Percentiles rank a stretch among this genome's conserved stretches.
Evolutionary conservation across 2,329 filamentous ascomycete genomes (phyloP).

Genomic region (Pseudocercospora pini-densiflorae): DNA sequence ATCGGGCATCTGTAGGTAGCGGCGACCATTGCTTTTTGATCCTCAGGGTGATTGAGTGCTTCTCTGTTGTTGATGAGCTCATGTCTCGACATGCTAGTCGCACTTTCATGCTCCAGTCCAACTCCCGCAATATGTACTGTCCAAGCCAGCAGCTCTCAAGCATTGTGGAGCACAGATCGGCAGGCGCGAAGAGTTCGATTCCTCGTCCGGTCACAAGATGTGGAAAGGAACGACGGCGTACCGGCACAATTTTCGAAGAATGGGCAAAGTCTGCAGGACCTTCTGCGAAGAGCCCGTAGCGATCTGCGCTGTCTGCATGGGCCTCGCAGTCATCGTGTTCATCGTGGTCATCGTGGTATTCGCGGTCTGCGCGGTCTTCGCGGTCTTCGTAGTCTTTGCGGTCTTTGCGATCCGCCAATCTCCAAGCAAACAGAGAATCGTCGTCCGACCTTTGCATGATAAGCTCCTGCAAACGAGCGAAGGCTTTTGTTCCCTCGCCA

Average conservation of each 20-base stretch:
- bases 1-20: background rate
- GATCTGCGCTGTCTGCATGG: too few relatives aligned
- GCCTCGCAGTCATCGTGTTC: too few relatives aligned
- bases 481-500: conserved; percentile 40
- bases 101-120: background rate
- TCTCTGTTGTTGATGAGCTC: background rate
- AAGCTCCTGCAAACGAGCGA: conserved; percentile 43
- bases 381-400: background rate
- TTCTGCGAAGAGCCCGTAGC: conserved; percentile 26
- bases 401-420: background rate
- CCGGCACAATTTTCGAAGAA: background rate
- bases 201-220: background rate
- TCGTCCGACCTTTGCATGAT: conserved; percentile 25
- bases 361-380: too few relatives aligned
- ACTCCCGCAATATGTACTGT: background rate
- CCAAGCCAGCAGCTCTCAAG: background rate
- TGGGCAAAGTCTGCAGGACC: background rate
- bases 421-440: conserved; percentile 17
- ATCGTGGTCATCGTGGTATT: too few relatives aligned
- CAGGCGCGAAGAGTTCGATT: background rate
- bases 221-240: background rate
- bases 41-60: background rate
- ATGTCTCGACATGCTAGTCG: background rate
- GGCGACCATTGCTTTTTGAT: background rate
- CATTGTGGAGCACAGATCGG: background rate